Evolutionary conservation across 768 basidiomycete species (phyloP).

Genomic region (Trametes villosa): DNA sequence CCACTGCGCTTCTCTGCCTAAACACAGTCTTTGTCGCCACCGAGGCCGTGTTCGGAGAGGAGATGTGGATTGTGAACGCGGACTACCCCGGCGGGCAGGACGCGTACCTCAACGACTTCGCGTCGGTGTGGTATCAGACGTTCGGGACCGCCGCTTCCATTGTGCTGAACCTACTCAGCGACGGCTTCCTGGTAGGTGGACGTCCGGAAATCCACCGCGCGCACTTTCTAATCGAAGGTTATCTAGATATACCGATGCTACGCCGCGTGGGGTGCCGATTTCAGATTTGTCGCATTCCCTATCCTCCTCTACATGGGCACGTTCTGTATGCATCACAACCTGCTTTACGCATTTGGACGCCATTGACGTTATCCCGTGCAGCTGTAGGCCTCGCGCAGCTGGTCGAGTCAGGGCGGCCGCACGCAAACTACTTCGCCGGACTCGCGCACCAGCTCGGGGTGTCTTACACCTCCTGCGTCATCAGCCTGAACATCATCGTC

Average conservation of each 20-base stretch:
- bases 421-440: slow-evolving; percentile 19
- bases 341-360: not conserved
- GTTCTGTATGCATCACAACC: not conserved
- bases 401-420: slow-evolving; percentile 15
- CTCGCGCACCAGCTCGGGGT: slow-evolving; percentile 11
- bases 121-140: slow-evolving; percentile 37
- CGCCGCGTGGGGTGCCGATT: slow-evolving; percentile 37
- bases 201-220: not conserved
- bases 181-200: slow-evolving; percentile 43
- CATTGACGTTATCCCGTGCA: not conserved
- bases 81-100: slow-evolving; percentile 42
- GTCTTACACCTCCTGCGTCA: slow-evolving; percentile 20
- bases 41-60: slow-evolving; percentile 38
- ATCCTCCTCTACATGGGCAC: slow-evolving; percentile 19
- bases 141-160: slow-evolving; percentile 30
- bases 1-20: slow-evolving; percentile 34
- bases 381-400: slow-evolving; percentile 20
- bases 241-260: slow-evolving; percentile 45
- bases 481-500: slow-evolving; percentile 19
- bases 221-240: not conserved
- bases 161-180: slow-evolving; percentile 41
- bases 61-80: slow-evolving; percentile 42
- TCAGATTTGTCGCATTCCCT: slow-evolving; percentile 16
- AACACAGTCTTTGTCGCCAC: slow-evolving; percentile 38
- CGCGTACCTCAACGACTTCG: slow-evolving; percentile 36